Evolutionary conservation across 139 green algal genomes (phyloP), one percentile per base, ranked within the genome.

Genomic region (Mychonastes homosphaera): DNA sequence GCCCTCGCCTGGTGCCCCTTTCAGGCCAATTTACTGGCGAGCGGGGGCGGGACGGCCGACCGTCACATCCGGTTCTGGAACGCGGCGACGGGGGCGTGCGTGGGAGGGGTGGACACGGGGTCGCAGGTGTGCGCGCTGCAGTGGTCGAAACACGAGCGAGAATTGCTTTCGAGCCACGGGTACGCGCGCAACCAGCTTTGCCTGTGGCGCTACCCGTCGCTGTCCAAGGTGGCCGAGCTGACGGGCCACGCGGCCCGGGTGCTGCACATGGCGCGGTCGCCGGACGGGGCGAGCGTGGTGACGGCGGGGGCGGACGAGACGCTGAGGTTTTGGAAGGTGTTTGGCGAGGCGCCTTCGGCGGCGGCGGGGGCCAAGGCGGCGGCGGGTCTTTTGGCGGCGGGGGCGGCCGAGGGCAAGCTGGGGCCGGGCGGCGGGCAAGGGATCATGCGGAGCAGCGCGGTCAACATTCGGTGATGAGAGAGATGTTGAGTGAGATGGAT

Each of bases 11-110:
- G 76, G 76, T 83, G 76, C 60, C 76, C 76, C 30, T 83, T 79
- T 26, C 83, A 95, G 74, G 87, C 92, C 64, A 92, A 92, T 56
- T 70, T 98, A 53, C 78, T 98, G 43, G 91, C 87, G 15, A 86
- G 69, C 7, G 92, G 92, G 2, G 92, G 91, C 18, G 92, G 92
- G 53, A 97, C 92, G 19, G 92, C 90, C 0, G 92, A 98, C 78
- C 77, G 91, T 36, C 90, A 80, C 78, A 95, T 98, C 34, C 81
- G 84, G 32, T 97, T 98, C 72, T 98, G 92, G 90, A 97, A 95
- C 82, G 95, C 92, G 7, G 73, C 79, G 58, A 96, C 89, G 0
- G 77, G 81, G 49, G 76, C 77, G 8, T 58, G 71, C 18, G 61
- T 98, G 43, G 82, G 79, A 47, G 74, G 54, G 52, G 78, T 97